Base-by-base conservation (phyloP, 306 rosid genomes). In the Vicia villosa region DNA sequence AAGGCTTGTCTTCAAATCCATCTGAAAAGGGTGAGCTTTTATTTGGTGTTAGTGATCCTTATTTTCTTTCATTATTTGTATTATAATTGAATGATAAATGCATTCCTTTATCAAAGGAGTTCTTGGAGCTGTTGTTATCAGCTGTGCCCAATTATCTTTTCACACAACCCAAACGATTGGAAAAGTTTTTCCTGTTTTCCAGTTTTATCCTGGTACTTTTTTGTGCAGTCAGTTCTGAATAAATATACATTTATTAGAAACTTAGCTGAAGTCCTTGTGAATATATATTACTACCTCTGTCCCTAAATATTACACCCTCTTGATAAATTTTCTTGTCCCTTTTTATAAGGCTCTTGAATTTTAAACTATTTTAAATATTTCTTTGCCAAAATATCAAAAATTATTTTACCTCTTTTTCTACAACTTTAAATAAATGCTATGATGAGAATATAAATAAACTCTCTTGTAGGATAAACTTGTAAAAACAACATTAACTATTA, bases 21-120 rank as follows among this genome's bases (percentile, higher is more conserved):
- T 51, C 89, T 13, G 98, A 94, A 75, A 94, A 90, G 87, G 98
- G 98, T 93, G 74, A 74, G 77, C 38, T n/a, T n/a, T n/a, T n/a
- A 32, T 41, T 58, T 41, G 20, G 61, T 76, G 58, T 60, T 42
- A 63, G 11, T 69, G 72, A 24, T 60, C 61, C 45, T 16, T 50
- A n/a, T 58, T 58, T n/a, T n/a, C n/a, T n/a, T 61, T 66, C 68
- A 32, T 14, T 22, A 70, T 36, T 69, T 64, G 51, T 66, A 73
- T 77, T 22, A 52, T 77, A 57, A 43, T 77, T 74, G 68, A 57
- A 62, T 65, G 47, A 59, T 71, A 61, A 55, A 26, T 50, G 54
- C 49, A 21, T 70, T 70, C 4, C 46, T 30, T 55, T 63, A 36
- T 52, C 9, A 37, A 72, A 50, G 57, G 11, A 59, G 32, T 19